phyloP scores from a whole-genome alignment of 1,139 yeast species.

The Eremothecium cymbalariae region DNA sequence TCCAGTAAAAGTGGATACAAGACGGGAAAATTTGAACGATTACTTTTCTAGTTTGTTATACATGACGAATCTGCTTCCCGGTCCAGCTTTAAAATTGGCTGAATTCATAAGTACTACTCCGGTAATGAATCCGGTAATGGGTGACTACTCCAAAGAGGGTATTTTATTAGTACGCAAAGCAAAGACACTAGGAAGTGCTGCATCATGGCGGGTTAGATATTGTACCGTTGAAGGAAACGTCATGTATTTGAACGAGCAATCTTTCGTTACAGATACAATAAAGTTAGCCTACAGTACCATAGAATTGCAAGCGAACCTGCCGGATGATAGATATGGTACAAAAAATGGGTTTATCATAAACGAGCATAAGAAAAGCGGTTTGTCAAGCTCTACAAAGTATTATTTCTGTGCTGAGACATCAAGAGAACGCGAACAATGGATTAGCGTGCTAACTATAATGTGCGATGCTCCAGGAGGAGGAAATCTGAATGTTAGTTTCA shows the following conservation, averaged over 20 bases:
- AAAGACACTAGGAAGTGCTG: constrained; percentile 44
- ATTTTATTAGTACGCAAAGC: constrained; percentile 52
- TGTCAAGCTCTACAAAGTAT: constrained; percentile 53
- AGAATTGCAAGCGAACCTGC: constrained; percentile 55
- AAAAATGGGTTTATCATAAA: constrained; percentile 68
- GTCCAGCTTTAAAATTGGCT: constrained; percentile 48
- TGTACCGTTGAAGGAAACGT: constrained; percentile 61
- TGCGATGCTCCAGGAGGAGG: constrained; percentile 17
- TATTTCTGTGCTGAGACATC: constrained; percentile 79
- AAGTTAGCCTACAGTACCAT: constrained; percentile 52
- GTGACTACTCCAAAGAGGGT: constrained; percentile 57
- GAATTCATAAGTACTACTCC: constrained; percentile 63
- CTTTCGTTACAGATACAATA: constrained; percentile 49
- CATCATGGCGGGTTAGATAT: constrained; percentile 65
- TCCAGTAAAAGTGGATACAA: constrained; percentile 58
- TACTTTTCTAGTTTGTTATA: constrained; percentile 54
- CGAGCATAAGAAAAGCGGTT: constrained; percentile 53
- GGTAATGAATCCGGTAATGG: constrained; percentile 50
- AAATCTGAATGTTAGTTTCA: constrained; percentile 1
- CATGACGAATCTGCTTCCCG: constrained; percentile 54
- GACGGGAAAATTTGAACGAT: constrained; percentile 48
- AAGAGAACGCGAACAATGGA: constrained; percentile 74
- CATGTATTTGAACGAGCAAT: constrained; percentile 54
- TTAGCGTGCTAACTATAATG: constrained; percentile 48
- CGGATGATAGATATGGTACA: constrained; percentile 64